phyloP scores from a whole-genome alignment of 306 rosid genomes.

The Cucumis melo region DNA sequence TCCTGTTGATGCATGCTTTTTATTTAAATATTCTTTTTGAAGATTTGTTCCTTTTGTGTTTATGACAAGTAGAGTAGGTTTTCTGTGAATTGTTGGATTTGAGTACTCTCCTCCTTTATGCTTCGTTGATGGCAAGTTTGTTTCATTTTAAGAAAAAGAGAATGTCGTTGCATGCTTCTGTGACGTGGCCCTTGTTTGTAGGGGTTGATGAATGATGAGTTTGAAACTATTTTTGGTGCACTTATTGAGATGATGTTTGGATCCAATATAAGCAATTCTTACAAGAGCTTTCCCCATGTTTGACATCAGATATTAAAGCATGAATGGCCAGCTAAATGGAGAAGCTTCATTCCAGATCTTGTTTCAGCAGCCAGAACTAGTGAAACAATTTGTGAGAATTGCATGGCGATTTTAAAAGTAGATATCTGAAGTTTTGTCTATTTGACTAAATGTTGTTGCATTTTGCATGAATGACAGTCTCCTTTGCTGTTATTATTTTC shows the following conservation, averaged over 20 bases:
- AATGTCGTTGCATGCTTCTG: background rate
- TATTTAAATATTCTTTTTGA: background rate
- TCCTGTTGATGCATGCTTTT: background rate
- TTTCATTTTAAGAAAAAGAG: background rate
- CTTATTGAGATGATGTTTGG: background rate
- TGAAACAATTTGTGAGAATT: slow-evolving; percentile 93
- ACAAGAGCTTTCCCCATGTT: background rate
- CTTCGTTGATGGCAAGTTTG: background rate
- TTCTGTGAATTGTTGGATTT: background rate
- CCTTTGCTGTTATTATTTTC: slow-evolving; percentile 4
- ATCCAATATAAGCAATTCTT: background rate
- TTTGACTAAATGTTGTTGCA: background rate
- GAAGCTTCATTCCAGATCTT: slow-evolving; percentile 88
- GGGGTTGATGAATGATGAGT: background rate
- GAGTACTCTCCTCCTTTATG: background rate
- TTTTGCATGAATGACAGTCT: background rate
- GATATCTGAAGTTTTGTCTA: background rate
- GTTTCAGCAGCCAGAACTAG: slow-evolving; percentile 86
- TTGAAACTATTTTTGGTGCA: background rate
- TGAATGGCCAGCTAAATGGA: slow-evolving; percentile 97
- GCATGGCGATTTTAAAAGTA: slow-evolving; percentile 92
- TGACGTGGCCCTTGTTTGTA: background rate
- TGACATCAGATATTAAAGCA: slow-evolving; percentile 79
- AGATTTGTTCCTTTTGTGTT: background rate
- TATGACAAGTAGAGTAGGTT: background rate